Evolutionary conservation across 2,329 filamentous ascomycete genomes (phyloP).

Genomic region (Domatiomyces globalis): DNA sequence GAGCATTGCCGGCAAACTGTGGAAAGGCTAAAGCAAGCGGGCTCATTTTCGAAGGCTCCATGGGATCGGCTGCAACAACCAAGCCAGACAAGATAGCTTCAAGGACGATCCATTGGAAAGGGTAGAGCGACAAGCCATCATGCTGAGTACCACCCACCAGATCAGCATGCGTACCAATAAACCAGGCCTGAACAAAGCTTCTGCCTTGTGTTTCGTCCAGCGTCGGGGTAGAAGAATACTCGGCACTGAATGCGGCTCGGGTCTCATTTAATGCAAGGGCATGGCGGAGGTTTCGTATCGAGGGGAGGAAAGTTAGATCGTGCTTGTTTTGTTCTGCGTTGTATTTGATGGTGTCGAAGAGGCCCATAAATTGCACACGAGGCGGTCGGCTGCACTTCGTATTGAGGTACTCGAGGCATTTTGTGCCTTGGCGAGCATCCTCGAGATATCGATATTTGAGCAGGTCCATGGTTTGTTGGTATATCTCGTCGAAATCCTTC

Average conservation of each 20-base stretch:
- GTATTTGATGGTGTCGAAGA: constrained; percentile 26
- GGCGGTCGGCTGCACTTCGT: constrained; percentile 18
- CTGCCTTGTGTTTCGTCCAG: constrained; percentile 12
- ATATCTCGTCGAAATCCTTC: constrained; percentile 20
- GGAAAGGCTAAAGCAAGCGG: constrained; percentile 11
- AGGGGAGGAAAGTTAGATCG: constrained; percentile 24
- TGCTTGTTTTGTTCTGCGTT: constrained; percentile 17
- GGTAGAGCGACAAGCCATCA: constrained; percentile 29
- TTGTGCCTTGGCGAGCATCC: constrained; percentile 12
- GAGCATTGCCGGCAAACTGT: constrained; percentile 12
- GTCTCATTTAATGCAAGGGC: constrained; percentile 29
- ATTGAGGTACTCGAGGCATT: constrained; percentile 10
- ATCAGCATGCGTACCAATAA: constrained; percentile 27
- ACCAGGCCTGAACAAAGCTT: constrained; percentile 28
- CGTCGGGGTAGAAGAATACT: constrained; percentile 15
- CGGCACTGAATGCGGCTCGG: constrained; percentile 17
- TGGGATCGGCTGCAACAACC: constrained; percentile 14
- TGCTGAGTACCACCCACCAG: constrained; percentile 25
- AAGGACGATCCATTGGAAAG: constrained; percentile 31
- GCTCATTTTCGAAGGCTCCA: not conserved
- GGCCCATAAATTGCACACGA: constrained; percentile 26
- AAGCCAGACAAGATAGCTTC: constrained; percentile 24
- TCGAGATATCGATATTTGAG: constrained; percentile 13
- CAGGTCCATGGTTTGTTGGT: constrained; percentile 18
- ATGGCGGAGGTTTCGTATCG: constrained; percentile 25